Conservation (phyloP, 306 rosid species). For the Purshia tridentata region DNA sequence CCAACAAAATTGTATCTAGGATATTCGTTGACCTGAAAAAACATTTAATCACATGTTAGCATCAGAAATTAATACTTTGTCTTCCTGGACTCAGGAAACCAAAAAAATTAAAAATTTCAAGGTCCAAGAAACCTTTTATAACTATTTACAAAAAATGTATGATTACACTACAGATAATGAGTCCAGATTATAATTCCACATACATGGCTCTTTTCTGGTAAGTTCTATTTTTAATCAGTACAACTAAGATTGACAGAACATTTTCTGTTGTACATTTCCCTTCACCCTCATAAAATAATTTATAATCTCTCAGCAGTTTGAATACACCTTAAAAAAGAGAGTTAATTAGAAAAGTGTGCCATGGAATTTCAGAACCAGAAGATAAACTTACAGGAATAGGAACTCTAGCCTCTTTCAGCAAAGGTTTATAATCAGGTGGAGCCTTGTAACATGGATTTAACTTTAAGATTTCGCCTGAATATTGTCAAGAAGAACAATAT, state of each 20-base stretch:
- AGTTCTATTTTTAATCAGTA: background rate
- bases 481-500: conserved; percentile 31
- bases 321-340: background rate
- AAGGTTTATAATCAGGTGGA: conserved; percentile 77
- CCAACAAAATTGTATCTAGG: conserved; percentile 75
- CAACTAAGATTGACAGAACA: background rate
- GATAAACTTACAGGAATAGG: conserved; percentile 77
- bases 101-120: background rate
- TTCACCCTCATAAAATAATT: background rate
- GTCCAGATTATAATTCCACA: background rate
- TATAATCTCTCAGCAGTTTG: background rate
- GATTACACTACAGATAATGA: background rate
- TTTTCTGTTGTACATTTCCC: background rate
- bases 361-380: conserved; percentile 24
- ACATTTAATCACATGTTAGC: conserved; percentile 29
- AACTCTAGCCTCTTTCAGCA: conserved; percentile 71
- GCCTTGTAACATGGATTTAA: conserved; percentile 85
- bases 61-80: background rate
- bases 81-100: background rate
- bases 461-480: conserved; percentile 77
- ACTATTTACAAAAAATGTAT: background rate
- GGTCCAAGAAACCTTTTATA: background rate
- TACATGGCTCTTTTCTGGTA: background rate
- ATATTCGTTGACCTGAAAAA: conserved; percentile 70
- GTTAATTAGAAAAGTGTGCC: background rate